Evolutionary conservation across 805 yeast species (phyloP).

Genomic region (Debaryomyces prosopidis): DNA sequence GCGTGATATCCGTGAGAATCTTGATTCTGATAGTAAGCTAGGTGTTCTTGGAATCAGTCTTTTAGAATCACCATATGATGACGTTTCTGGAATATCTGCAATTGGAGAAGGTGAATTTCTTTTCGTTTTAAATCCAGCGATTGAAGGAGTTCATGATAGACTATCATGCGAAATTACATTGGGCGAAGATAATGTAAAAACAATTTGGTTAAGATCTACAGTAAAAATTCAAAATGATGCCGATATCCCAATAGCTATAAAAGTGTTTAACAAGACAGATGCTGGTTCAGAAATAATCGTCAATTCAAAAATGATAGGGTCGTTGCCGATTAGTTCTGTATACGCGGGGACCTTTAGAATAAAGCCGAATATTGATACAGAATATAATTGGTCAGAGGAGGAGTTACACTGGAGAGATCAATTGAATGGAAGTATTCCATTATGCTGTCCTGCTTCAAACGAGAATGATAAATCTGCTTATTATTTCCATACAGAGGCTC

Average conservation of each 20-base stretch:
- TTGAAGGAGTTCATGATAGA: constrained; percentile 66
- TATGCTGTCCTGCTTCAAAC: constrained; percentile 57
- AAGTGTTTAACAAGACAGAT: constrained; percentile 23
- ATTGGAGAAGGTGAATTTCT: constrained; percentile 83
- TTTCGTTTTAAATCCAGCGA: constrained; percentile 63
- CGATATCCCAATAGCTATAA: constrained; percentile 57
- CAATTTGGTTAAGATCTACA: constrained; percentile 76
- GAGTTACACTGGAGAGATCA: constrained; percentile 66
- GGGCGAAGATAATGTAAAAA: constrained; percentile 76
- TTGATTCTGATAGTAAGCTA: constrained; percentile 63
- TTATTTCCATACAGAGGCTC: constrained; percentile 73
- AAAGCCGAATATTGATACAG: constrained; percentile 57
- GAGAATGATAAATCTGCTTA: constrained; percentile 46
- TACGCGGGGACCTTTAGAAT: constrained; percentile 58
- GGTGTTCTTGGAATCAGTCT: constrained; percentile 66
- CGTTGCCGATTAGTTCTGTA: constrained; percentile 75
- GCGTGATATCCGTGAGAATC: constrained; percentile 78
- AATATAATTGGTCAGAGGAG: constrained; percentile 69
- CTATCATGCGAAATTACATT: constrained; percentile 69
- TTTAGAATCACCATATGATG: constrained; percentile 54
- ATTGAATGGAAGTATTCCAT: constrained; percentile 47
- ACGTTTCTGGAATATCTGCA: constrained; percentile 59
- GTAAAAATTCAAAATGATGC: constrained; percentile 62
- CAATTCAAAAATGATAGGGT: constrained; percentile 54
- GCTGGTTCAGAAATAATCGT: constrained; percentile 35